Evolutionary conservation across 495 filamentous ascomycete genomes (phyloP).

Genomic region (Podospora tetraspora): DNA sequence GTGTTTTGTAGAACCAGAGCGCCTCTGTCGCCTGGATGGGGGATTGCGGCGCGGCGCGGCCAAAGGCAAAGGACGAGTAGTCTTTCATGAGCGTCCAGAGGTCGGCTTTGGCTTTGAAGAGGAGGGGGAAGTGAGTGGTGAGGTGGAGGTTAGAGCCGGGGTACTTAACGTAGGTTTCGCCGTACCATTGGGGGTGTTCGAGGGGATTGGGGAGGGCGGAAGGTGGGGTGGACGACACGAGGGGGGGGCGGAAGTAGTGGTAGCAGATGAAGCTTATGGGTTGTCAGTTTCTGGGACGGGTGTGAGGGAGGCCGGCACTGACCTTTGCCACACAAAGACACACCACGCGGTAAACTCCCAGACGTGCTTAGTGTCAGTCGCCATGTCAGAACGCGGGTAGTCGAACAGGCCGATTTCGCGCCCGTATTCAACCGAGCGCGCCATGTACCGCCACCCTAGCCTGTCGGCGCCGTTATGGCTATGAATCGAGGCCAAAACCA

Average conservation of each 20-base stretch:
- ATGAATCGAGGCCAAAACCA: slow-evolving; percentile 28
- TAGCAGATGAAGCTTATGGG: slow-evolving; percentile 20
- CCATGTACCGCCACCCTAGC: slow-evolving; percentile 31
- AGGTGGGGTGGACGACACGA: slow-evolving; percentile 24
- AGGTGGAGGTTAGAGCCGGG: slow-evolving; percentile 23
- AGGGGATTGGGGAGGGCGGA: slow-evolving; percentile 29
- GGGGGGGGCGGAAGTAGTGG: slow-evolving; percentile 27
- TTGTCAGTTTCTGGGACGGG: slow-evolving; percentile 1
- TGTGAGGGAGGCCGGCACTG: slow-evolving; percentile 8
- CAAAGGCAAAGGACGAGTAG: slow-evolving; percentile 20
- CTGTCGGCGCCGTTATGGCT: slow-evolving; percentile 32
- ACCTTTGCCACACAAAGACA: slow-evolving; percentile 36
- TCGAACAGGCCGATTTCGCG: slow-evolving; percentile 30
- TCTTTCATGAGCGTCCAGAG: slow-evolving; percentile 33
- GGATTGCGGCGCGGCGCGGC: neutral
- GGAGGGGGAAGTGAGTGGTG: slow-evolving; percentile 24
- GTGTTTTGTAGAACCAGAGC: slow-evolving; percentile 27
- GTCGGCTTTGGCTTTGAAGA: slow-evolving; percentile 33
- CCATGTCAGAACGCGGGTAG: neutral
- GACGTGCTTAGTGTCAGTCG: slow-evolving; percentile 17
- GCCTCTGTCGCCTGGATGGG: neutral
- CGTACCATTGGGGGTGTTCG: slow-evolving; percentile 31
- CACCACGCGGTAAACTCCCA: slow-evolving; percentile 36
- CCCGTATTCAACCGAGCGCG: slow-evolving; percentile 33
- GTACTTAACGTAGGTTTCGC: slow-evolving; percentile 37